Conservation (phyloP, 2,329 filamentous ascomycete genomes). For the Herpotrichia juniperi region DNA sequence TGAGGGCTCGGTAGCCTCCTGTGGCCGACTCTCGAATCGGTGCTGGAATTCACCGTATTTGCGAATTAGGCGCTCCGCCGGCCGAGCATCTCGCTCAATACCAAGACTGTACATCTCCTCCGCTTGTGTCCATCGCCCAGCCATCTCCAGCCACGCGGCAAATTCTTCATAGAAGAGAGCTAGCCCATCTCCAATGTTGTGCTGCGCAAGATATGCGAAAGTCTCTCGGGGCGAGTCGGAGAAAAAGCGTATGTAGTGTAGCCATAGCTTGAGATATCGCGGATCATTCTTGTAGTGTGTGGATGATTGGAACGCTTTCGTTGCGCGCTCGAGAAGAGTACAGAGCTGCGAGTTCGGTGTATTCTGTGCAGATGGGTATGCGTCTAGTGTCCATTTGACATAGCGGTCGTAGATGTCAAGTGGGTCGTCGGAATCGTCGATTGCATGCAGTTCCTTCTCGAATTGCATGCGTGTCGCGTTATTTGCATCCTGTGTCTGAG, state of each 20-base stretch:
- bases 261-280: conserved; percentile 90
- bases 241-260: conserved; percentile 92
- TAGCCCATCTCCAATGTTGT: conserved; percentile 83
- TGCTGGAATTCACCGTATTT: conserved; percentile 94
- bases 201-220: conserved; percentile 87
- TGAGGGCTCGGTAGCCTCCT: conserved; percentile 68
- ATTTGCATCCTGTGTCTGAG: conserved; percentile 77
- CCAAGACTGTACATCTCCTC: conserved; percentile 93
- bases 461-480: conserved; percentile 81
- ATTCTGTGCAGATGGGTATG: conserved; percentile 92
- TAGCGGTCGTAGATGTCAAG: conserved; percentile 96
- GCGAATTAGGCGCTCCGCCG: conserved; percentile 77
- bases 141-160: conserved; percentile 86
- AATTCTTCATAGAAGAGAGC: conserved; percentile 98
- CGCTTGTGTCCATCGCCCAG: conserved; percentile 84
- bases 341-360: conserved; percentile 90
- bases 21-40: conserved; percentile 71
- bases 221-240: conserved; percentile 91
- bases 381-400: conserved; percentile 93
- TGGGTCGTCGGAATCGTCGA: conserved; percentile 90
- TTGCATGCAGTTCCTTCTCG: conserved; percentile 78
- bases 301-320: conserved; percentile 84
- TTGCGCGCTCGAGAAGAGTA: conserved; percentile 87
- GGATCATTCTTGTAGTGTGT: conserved; percentile 94
- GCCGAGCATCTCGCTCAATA: conserved; percentile 85